A percentile compares a stretch with the other conserved stretches of the same genome.
Evolutionary conservation across 352 stramenopile genomes (phyloP).

Genomic region (Globisporangium sylvaticum): DNA sequence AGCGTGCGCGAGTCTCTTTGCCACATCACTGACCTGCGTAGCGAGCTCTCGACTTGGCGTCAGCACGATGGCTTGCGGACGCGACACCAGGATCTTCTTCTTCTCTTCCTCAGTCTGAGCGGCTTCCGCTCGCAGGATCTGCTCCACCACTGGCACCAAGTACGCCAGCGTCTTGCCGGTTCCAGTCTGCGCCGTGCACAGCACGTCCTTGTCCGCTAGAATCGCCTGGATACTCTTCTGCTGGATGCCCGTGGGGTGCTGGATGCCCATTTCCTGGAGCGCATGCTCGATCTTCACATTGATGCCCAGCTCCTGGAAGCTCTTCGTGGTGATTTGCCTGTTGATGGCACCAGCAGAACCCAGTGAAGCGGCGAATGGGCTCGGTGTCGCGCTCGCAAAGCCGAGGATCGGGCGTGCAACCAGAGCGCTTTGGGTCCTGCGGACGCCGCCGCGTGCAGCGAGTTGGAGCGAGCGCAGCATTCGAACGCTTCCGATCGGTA

Average conservation of each 20-base stretch:
- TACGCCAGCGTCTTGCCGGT: slow-evolving; percentile 72
- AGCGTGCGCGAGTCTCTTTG: slow-evolving; percentile 59
- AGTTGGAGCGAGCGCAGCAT: slow-evolving; percentile 9
- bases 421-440: background rate
- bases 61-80: slow-evolving; percentile 51
- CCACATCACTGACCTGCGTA: slow-evolving; percentile 60
- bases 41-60: slow-evolving; percentile 69
- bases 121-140: slow-evolving; percentile 40
- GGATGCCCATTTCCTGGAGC: slow-evolving; percentile 47
- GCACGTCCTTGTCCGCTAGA: slow-evolving; percentile 29
- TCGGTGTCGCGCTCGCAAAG: too few species aligned
- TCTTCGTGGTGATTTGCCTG: slow-evolving; percentile 5
- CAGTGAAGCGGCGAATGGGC: background rate
- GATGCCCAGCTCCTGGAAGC: slow-evolving; percentile 43
- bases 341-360: background rate
- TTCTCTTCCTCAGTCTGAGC: slow-evolving; percentile 16
- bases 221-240: slow-evolving; percentile 46
- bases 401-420: background rate
- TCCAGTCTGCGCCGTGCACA: slow-evolving; percentile 63
- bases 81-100: slow-evolving; percentile 22
- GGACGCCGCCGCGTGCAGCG: background rate
- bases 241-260: slow-evolving; percentile 48
- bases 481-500: background rate
- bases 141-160: slow-evolving; percentile 49
- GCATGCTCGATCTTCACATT: slow-evolving; percentile 33